phyloP scores from a whole-genome alignment of 495 filamentous ascomycete species.

The Penicillium herquei region DNA sequence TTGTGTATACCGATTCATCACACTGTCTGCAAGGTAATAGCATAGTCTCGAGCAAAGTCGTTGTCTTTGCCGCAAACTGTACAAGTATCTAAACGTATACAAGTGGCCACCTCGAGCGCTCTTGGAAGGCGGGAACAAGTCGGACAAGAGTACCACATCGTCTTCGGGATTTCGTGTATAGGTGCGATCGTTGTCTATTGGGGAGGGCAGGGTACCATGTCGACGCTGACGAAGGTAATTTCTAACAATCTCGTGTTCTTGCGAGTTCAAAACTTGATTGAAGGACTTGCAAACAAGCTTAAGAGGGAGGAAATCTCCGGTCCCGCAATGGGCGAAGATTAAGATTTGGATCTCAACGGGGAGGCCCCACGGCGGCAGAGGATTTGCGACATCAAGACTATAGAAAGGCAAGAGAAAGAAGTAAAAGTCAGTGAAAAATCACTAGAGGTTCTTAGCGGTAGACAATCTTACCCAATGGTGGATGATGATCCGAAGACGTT shows the following conservation, averaged over 20 bases:
- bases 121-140: constrained; percentile 43
- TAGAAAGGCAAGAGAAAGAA: not conserved
- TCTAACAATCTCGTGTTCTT: constrained; percentile 43
- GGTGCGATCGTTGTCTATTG: constrained; percentile 35
- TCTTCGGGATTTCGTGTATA: constrained; percentile 47
- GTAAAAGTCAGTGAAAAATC: not conserved
- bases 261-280: constrained; percentile 29
- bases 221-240: constrained; percentile 45
- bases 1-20: constrained; percentile 40
- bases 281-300: constrained; percentile 45
- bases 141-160: constrained; percentile 46
- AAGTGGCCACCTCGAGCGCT: constrained; percentile 45
- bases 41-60: constrained; percentile 40
- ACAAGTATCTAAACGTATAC: constrained; percentile 45
- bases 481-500: constrained; percentile 21
- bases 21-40: constrained; percentile 44
- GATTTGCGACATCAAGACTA: constrained; percentile 17
- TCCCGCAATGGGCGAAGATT: constrained; percentile 44
- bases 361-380: constrained; percentile 38
- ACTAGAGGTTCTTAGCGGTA: not conserved
- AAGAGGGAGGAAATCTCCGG: constrained; percentile 35
- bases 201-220: constrained; percentile 47
- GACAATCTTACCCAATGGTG: constrained; percentile 16
- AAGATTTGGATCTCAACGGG: constrained; percentile 46
- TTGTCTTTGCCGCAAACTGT: constrained; percentile 38